Evolutionary conservation across 106 monocot species (phyloP).

Genomic region (Dendrobium huoshanense): DNA sequence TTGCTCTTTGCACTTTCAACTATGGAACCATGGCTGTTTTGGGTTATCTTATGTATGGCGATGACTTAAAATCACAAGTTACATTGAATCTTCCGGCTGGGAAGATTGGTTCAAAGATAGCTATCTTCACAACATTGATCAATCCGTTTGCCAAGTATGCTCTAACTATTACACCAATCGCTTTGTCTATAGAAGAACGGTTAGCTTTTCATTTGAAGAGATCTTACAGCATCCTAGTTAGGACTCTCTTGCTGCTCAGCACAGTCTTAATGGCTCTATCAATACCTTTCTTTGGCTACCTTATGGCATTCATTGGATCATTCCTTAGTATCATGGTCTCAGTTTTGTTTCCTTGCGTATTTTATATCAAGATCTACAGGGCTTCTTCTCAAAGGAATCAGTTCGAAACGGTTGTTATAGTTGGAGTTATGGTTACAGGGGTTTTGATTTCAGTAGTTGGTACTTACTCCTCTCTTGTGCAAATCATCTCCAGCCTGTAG

Average conservation of each 20-base stretch:
- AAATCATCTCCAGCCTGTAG: conserved; percentile 46
- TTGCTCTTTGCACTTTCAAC: conserved; percentile 43
- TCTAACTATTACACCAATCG: conserved; percentile 41
- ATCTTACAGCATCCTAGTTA: conserved; percentile 21
- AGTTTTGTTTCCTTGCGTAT: conserved; percentile 67
- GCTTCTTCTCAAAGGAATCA: conserved; percentile 8
- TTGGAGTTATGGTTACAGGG: conserved; percentile 39
- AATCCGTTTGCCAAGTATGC: conserved; percentile 68
- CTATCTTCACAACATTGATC: conserved; percentile 58
- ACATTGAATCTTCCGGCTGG: conserved; percentile 54
- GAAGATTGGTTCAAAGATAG: conserved; percentile 45
- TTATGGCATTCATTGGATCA: conserved; percentile 72
- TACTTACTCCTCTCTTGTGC: conserved; percentile 49
- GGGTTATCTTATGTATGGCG: conserved; percentile 67
- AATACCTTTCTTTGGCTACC: conserved; percentile 64
- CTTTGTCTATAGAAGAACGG: conserved; percentile 33
- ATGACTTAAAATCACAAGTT: conserved; percentile 46
- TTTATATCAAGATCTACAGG: conserved; percentile 70
- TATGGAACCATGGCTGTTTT: conserved; percentile 51
- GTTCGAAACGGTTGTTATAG: conserved; percentile 25
- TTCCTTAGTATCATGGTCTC: conserved; percentile 64
- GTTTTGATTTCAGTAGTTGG: conserved; percentile 37
- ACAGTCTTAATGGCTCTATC: conserved; percentile 45
- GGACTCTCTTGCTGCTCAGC: conserved; percentile 58
- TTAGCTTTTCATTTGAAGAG: conserved; percentile 6